Evolutionary conservation across 2,329 filamentous ascomycete genomes (phyloP), one percentile per base, ranked within the genome.

Genomic region (Microdochium nivale): DNA sequence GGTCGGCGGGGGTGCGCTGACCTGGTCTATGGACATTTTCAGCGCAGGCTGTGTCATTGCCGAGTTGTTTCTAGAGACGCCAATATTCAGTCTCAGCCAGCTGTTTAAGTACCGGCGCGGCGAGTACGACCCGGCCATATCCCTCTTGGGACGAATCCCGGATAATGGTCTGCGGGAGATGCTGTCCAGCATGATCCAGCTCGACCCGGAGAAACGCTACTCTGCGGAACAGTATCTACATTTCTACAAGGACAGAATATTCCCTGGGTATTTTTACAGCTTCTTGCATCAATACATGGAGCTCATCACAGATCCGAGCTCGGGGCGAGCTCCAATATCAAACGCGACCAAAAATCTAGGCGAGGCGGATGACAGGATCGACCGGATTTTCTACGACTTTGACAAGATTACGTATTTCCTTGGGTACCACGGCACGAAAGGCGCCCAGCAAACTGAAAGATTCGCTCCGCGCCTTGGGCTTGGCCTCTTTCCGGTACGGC

Each of bases 211-310:
- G 67, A 89, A 89, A 59, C 82, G 94, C 58, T 95, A 95, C 66
- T 90, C 90, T 19, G 92, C 94, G 2, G 90, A 96, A 53, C 89
- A 97, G 62, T 97, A 96, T 59, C 75, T 99, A 10, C 86, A 90
- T 23, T 92, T 96, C 61, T 97, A 89, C 83, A 88, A 90, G 61
- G 82, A 81, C 47, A 96, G 92, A 64, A 89, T 92, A 3, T 99
- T 99, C 56, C 95, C 94, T 0, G 83, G 88, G 53, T 99, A 99
- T 69, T 99, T 99, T 62, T 97, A 96, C 74, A 95, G 83, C 64
- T 97, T 99, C 64, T 76, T 99, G 30, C 94, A 99, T 65, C 91
- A 96, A 62, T 96, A 99, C 65, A 96, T 99, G 90, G 88, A 89
- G 59, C 80, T 95, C 51, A 88, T 99, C 55, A 97, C 94, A 3